Conservation (phyloP, 805 yeast genomes). For the Cyberlindnera sargentensis region DNA sequence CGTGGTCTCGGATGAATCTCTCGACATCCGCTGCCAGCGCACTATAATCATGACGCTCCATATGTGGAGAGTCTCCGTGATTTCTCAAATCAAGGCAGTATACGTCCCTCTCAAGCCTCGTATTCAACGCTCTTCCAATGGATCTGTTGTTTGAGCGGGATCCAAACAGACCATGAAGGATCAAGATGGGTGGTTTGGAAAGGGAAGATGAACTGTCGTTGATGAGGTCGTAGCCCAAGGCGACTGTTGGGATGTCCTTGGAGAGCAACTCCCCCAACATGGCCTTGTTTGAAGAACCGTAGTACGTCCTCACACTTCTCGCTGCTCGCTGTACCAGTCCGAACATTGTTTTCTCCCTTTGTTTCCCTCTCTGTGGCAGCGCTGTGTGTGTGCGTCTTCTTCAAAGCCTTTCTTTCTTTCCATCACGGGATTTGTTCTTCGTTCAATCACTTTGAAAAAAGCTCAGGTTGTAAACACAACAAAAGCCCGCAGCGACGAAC, state of each 20-base stretch:
- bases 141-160: constrained; percentile 72
- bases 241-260: constrained; percentile 43
- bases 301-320: neutral
- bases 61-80: constrained; percentile 89
- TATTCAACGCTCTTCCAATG: constrained; percentile 57
- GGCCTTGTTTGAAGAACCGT: constrained; percentile 8
- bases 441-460: too few relatives aligned
- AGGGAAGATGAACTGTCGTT: constrained; percentile 21
- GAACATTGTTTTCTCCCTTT: too few relatives aligned
- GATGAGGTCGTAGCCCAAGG: constrained; percentile 46
- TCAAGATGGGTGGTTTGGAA: constrained; percentile 53
- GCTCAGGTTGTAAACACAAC: too few relatives aligned
- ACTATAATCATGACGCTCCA: constrained; percentile 64
- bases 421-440: too few relatives aligned
- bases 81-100: constrained; percentile 76
- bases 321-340: too few relatives aligned
- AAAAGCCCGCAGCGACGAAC: too few relatives aligned
- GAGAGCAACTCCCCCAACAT: constrained; percentile 22
- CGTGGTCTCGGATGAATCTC: constrained; percentile 42
- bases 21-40: constrained; percentile 85
- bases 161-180: constrained; percentile 89
- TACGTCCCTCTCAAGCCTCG: constrained; percentile 45
- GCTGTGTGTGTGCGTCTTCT: too few relatives aligned
- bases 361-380: too few relatives aligned
- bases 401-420: too few relatives aligned